A percentile compares a stretch with the other conserved stretches of the same genome.
Evolutionary conservation across 176 grass and related monocot species (phyloP).

Genomic region (Bolboschoenus planiculmis): DNA sequence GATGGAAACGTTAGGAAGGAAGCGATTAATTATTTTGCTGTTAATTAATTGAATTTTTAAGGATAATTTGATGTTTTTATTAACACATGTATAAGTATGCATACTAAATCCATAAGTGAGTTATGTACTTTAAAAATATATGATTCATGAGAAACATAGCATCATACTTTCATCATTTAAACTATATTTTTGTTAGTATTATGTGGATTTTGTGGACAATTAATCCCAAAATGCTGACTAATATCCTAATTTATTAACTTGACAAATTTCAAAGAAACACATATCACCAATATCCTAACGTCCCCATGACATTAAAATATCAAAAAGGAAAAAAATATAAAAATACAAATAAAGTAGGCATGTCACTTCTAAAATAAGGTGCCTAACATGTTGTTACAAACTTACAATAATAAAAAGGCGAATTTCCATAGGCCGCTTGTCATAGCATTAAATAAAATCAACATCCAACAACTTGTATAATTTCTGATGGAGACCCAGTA

Average conservation of each 20-base stretch:
- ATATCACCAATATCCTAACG: neutral
- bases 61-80: too few relatives aligned
- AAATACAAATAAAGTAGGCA: neutral
- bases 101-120: too few relatives aligned
- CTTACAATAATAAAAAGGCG: neutral
- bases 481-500: conserved; percentile 14
- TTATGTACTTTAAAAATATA: neutral
- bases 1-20: too few relatives aligned
- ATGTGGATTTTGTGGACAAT: neutral
- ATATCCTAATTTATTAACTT: neutral
- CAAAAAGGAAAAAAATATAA: too few relatives aligned
- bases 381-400: neutral
- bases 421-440: neutral
- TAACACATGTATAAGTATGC: too few relatives aligned
- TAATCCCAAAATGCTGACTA: too few relatives aligned
- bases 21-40: too few relatives aligned
- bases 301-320: too few relatives aligned
- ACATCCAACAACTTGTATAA: neutral
- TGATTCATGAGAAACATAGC: neutral
- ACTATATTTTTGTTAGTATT: neutral
- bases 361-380: neutral
- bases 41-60: too few relatives aligned
- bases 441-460: conserved; percentile 1
- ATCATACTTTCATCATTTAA: neutral
- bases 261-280: neutral